Evolutionary conservation across 495 filamentous ascomycete species (phyloP).

Genomic region (Aspergillus olivimuriae): DNA sequence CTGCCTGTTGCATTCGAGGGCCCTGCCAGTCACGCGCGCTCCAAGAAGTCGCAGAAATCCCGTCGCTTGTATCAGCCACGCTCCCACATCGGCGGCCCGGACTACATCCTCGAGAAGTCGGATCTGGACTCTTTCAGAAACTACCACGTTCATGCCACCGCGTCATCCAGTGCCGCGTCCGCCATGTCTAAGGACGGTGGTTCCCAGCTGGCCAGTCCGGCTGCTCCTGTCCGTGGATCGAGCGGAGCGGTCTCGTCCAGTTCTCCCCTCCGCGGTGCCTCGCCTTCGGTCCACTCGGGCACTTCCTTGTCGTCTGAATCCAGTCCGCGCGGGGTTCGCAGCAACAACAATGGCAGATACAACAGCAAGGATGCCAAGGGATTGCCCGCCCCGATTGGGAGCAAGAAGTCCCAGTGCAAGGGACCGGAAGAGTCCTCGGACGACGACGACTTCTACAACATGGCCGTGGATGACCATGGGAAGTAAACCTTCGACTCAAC

Average conservation of each 20-base stretch:
- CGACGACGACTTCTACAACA: conserved; percentile 14
- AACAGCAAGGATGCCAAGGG: conserved; percentile 7
- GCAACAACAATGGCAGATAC: conserved; percentile 2
- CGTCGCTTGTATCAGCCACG: conserved; percentile 21
- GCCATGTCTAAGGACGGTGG: conserved; percentile 7
- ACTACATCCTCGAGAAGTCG: conserved; percentile 1
- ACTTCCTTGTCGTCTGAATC: conserved; percentile 10
- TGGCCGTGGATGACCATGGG: conserved; percentile 1
- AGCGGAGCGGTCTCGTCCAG: conserved; percentile 10
- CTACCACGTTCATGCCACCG: conserved; percentile 2
- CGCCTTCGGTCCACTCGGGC: conserved; percentile 13
- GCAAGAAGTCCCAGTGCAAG: conserved; percentile 9
- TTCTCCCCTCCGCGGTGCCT: conserved; percentile 15
- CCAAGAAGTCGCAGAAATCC: conserved; percentile 13
- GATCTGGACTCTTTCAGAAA: conserved; percentile 6
- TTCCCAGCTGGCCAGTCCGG: conserved; percentile 13
- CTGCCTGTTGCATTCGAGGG: conserved; percentile 8
- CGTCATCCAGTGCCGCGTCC: conserved; percentile 9
- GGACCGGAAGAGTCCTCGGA: conserved; percentile 11
- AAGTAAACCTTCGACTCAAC: neutral
- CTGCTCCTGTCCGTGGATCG: conserved; percentile 2
- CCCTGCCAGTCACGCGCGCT: conserved; percentile 6
- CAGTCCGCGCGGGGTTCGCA: conserved; percentile 10
- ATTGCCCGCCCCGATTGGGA: conserved; percentile 11
- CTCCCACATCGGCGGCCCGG: conserved; percentile 3